Evolutionary conservation across 148 eudicot species (phyloP).

Genomic region (Chenopodium formosanum): DNA sequence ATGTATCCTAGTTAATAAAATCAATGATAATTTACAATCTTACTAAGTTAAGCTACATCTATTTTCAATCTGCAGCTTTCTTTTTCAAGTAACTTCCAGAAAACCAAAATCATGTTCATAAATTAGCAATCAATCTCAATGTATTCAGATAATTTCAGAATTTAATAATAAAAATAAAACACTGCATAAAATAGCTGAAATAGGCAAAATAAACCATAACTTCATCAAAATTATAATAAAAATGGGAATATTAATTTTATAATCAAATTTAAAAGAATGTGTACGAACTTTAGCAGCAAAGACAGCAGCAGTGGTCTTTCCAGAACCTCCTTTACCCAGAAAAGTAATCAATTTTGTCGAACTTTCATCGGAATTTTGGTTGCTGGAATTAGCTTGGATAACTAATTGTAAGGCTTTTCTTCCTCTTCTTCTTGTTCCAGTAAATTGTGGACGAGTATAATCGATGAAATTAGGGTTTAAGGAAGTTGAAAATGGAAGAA

Average conservation of each 20-base stretch:
- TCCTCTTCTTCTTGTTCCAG: not conserved
- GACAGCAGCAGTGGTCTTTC: conserved; percentile 82
- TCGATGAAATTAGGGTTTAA: conserved; percentile 13
- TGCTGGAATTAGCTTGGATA: conserved; percentile 20
- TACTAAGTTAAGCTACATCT: not conserved
- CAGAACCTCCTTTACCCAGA: conserved; percentile 95
- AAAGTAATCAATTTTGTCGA: conserved; percentile 71
- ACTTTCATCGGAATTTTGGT: conserved; percentile 20
- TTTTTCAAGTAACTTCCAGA: not conserved
- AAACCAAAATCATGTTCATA: not conserved
- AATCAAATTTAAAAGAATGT: not conserved
- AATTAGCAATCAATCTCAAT: not conserved
- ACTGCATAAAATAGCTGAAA: not conserved
- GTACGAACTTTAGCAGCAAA: conserved; percentile 82
- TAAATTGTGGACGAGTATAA: not conserved
- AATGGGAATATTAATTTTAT: not conserved
- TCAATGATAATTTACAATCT: not conserved
- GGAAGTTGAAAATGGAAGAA: conserved; percentile 12
- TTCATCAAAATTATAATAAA: not conserved
- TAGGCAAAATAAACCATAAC: not conserved
- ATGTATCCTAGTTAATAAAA: not conserved
- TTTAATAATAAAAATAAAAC: too few species aligned
- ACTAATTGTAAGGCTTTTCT: conserved; percentile 13
- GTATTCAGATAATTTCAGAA: not conserved
- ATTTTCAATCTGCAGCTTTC: not conserved